Percentiles rank a stretch among this genome's conserved stretches.
Evolutionary conservation across 345 rosid species (phyloP).

Genomic region (Populus ilicifolia): DNA sequence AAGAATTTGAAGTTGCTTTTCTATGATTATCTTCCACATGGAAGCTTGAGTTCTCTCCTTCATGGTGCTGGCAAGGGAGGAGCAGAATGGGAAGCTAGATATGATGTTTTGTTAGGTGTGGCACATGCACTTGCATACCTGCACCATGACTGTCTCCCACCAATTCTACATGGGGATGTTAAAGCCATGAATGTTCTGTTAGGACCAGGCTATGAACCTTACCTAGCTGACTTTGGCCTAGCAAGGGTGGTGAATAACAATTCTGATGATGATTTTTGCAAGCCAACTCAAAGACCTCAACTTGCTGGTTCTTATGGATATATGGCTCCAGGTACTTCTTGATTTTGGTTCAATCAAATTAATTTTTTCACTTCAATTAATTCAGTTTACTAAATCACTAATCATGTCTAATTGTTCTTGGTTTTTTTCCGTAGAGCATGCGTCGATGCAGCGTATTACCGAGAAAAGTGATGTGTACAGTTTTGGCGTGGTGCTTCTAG

Average conservation of each 20-base stretch:
- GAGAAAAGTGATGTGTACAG: conserved; percentile 94
- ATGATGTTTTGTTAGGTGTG: conserved; percentile 67
- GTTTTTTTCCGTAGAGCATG: conserved; percentile 55
- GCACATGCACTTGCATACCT: conserved; percentile 88
- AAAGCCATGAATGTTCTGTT: conserved; percentile 87
- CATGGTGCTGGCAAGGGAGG: conserved; percentile 74
- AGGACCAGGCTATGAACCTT: conserved; percentile 65
- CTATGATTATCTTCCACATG: conserved; percentile 90
- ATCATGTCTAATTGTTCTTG: neutral
- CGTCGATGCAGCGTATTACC: conserved; percentile 64
- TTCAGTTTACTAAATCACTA: neutral
- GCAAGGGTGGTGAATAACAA: conserved; percentile 48
- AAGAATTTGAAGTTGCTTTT: conserved; percentile 68
- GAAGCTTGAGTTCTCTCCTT: conserved; percentile 85
- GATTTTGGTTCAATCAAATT: neutral
- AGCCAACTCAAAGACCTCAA: conserved; percentile 55
- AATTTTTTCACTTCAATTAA: neutral
- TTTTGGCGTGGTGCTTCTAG: conserved; percentile 73
- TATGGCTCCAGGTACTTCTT: conserved; percentile 86
- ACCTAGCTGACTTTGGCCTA: conserved; percentile 86
- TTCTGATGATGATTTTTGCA: conserved; percentile 30
- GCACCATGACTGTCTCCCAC: conserved; percentile 87
- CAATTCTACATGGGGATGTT: conserved; percentile 87
- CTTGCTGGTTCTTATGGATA: conserved; percentile 95
- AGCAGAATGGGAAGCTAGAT: conserved; percentile 81